Percentiles rank a stretch among this genome's conserved stretches.
phyloP scores from a whole-genome alignment of 2,329 filamentous ascomycete genomes.

The Metarhizium anisopliae region DNA sequence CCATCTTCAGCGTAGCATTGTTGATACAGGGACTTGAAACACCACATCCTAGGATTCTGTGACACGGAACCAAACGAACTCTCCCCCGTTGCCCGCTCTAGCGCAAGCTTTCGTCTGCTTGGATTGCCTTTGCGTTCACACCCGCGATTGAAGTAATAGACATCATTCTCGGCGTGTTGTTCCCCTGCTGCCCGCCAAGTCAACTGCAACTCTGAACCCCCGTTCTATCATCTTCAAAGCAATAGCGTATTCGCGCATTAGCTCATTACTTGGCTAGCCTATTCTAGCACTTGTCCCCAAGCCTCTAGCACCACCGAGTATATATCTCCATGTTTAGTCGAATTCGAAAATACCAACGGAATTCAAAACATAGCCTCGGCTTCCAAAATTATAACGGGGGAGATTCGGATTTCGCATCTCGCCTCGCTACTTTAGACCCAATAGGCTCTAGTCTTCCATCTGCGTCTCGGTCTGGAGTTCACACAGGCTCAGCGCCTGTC shows the following conservation, averaged over 20 bases:
- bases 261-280: neutral
- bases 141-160: neutral
- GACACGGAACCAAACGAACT: conserved; percentile 3
- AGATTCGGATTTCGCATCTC: conserved; percentile 2
- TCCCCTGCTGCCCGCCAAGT: neutral
- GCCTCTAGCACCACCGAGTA: neutral
- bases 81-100: neutral
- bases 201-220: neutral
- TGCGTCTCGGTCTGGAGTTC: neutral
- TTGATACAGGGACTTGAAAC: conserved; percentile 12
- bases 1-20: conserved; percentile 8
- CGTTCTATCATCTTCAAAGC: neutral
- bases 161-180: neutral
- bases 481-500: conserved; percentile 1
- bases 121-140: neutral
- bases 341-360: conserved; percentile 19
- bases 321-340: conserved; percentile 29
- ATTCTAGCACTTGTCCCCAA: neutral
- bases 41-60: conserved; percentile 3
- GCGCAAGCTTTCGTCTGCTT: neutral
- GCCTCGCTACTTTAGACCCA: neutral
- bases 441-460: neutral
- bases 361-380: conserved; percentile 15
- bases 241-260: neutral
- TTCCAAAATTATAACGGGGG: conserved; percentile 5